These are phyloP conservation scores for Chlorella sp. DNA, from an alignment of 139 green algal species.

Conservation along the genomic window DNA sequence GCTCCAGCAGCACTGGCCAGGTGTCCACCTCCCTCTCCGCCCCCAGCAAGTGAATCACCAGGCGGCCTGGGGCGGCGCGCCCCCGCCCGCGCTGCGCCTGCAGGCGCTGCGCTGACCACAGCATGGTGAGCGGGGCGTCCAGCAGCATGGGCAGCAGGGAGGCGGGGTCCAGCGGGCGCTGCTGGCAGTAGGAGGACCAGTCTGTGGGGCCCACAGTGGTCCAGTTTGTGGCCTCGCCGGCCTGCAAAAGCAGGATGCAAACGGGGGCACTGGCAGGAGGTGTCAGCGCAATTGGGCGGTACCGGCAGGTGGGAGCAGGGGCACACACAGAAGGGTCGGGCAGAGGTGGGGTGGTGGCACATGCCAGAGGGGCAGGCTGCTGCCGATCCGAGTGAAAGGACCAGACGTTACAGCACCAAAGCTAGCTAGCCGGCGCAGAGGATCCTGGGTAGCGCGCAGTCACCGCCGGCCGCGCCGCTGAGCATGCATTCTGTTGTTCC, in stretches of 20 bases:
- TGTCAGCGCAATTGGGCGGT: too few relatives aligned
- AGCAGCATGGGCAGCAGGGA: not conserved
- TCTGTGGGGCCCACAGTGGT: not conserved
- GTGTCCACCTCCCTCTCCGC: constrained; percentile 4
- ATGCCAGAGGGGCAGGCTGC: too few relatives aligned
- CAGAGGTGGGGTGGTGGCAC: too few relatives aligned
- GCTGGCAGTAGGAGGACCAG: not conserved
- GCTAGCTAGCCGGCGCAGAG: not conserved
- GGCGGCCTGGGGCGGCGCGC: not conserved
- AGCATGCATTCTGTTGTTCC: not conserved
- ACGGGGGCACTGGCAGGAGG: too few relatives aligned
- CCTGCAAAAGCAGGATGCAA: too few relatives aligned
- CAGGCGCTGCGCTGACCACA: not conserved
- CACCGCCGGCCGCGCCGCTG: not conserved
- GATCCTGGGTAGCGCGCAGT: not conserved
- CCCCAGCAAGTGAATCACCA: not conserved
- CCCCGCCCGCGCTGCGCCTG: not conserved
- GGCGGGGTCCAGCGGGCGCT: not conserved
- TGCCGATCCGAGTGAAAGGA: too few relatives aligned
- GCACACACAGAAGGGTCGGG: too few relatives aligned
- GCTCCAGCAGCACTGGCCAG: constrained; percentile 32
- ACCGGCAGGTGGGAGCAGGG: too few relatives aligned
- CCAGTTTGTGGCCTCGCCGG: not conserved
- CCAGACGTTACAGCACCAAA: not conserved
- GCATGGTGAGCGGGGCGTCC: not conserved